phyloP scores from a whole-genome alignment of 345 rosid species.

The Gossypium anomalum region DNA sequence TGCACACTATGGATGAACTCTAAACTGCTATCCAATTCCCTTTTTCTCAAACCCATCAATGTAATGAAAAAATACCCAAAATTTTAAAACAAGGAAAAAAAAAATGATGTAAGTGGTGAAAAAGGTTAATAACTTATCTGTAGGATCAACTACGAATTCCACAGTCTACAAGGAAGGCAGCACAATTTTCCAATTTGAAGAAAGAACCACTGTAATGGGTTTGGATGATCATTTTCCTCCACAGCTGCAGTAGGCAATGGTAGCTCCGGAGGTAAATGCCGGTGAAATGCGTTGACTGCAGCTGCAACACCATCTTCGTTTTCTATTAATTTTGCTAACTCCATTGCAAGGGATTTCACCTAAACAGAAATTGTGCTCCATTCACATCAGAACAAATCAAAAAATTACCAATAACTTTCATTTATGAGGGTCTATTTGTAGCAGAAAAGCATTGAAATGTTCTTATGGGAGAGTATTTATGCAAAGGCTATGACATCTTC shows the following conservation, averaged over 20 bases:
- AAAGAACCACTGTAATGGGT: slow-evolving; percentile 62
- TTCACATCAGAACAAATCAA: no score
- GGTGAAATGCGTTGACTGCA: slow-evolving; percentile 87
- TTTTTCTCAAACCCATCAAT: slow-evolving; percentile 20
- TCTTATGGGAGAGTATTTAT: no score
- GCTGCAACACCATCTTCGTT: slow-evolving; percentile 93
- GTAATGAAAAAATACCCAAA: slow-evolving; percentile 33
- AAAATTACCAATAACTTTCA: no score
- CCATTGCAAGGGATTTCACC: slow-evolving; percentile 74
- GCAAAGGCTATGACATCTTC: no score
- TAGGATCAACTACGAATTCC: slow-evolving; percentile 16
- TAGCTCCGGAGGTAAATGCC: slow-evolving; percentile 69
- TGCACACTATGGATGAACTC: neutral
- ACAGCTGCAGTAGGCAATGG: slow-evolving; percentile 43
- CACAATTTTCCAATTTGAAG: slow-evolving; percentile 62
- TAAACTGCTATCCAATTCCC: neutral
- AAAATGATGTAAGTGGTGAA: slow-evolving; percentile 8
- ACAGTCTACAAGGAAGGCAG: slow-evolving; percentile 47
- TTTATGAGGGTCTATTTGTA: no score
- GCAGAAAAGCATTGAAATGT: no score
- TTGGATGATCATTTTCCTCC: slow-evolving; percentile 43
- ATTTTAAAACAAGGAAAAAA: neutral
- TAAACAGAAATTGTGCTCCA: slow-evolving; percentile 19
- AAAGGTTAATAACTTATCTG: slow-evolving; percentile 11
- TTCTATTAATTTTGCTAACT: slow-evolving; percentile 67